Percentiles rank a stretch among this genome's conserved stretches.
These are phyloP conservation scores for Paecilomyces dactylethromorphus DNA, from an alignment of 2,329 filamentous ascomycete genomes.

Conservation along the genomic window DNA sequence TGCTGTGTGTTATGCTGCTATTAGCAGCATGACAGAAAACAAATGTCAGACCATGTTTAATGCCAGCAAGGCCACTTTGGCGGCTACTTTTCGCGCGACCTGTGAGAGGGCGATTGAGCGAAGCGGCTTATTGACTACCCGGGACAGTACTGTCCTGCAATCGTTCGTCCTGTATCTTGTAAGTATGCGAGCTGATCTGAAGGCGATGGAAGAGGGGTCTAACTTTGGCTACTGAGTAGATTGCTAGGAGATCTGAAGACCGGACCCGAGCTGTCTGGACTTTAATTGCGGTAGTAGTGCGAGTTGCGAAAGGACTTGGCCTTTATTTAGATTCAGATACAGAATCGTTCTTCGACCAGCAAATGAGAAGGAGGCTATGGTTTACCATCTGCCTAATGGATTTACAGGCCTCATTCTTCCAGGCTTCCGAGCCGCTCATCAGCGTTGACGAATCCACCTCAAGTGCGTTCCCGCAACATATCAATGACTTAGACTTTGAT, in stretches of 20 bases:
- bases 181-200: slow-evolving; percentile 1
- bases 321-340: slow-evolving; percentile 10
- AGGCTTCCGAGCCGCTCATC: slow-evolving; percentile 7
- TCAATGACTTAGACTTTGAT: slow-evolving; percentile 21
- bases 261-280: slow-evolving; percentile 21
- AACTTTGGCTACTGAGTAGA: slow-evolving; percentile 4
- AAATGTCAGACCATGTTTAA: slow-evolving; percentile 9
- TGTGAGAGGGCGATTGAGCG: slow-evolving; percentile 12
- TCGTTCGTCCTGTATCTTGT: slow-evolving; percentile 17
- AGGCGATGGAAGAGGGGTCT: neutral
- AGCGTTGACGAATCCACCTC: slow-evolving; percentile 6
- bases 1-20: slow-evolving; percentile 13
- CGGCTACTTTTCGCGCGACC: slow-evolving; percentile 7
- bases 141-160: slow-evolving; percentile 14
- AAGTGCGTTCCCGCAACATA: slow-evolving; percentile 8
- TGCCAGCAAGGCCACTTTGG: slow-evolving; percentile 3
- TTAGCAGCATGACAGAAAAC: slow-evolving; percentile 11
- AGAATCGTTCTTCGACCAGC: slow-evolving; percentile 12
- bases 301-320: slow-evolving; percentile 18
- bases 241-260: slow-evolving; percentile 17
- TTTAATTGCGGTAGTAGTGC: slow-evolving; percentile 19
- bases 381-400: slow-evolving; percentile 7
- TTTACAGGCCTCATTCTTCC: slow-evolving; percentile 4
- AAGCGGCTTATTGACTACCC: slow-evolving; percentile 8
- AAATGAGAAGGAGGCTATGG: slow-evolving; percentile 8